phyloP scores from a whole-genome alignment of 805 yeast species.

The Starmerella riodocensis region DNA sequence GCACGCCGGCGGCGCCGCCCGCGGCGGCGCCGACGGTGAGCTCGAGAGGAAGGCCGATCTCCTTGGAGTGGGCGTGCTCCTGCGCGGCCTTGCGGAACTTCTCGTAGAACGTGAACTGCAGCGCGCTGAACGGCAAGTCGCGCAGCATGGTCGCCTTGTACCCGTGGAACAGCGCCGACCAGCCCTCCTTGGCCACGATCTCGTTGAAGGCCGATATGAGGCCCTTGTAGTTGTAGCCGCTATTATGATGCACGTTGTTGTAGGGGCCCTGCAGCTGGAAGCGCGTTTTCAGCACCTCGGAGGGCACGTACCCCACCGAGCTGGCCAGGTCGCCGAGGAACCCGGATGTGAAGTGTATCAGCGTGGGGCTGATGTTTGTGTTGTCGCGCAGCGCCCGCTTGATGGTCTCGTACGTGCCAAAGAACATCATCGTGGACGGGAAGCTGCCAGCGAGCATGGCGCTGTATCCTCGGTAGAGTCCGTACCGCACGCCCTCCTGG shows the following conservation, averaged over 20 bases:
- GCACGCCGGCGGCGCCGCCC: conserved; percentile 78
- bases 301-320: conserved; percentile 81
- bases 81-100: conserved; percentile 33
- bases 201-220: conserved; percentile 55
- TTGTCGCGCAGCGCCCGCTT: conserved; percentile 59
- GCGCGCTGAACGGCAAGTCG: conserved; percentile 89
- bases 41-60: conserved; percentile 39
- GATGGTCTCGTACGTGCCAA: conserved; percentile 74
- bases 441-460: conserved; percentile 82
- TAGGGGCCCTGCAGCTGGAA: conserved; percentile 81
- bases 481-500: conserved; percentile 76
- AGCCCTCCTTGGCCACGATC: conserved; percentile 59
- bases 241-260: conserved; percentile 62
- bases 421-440: conserved; percentile 90
- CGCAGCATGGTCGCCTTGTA: conserved; percentile 87
- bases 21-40: conserved; percentile 87
- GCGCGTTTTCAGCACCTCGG: conserved; percentile 87
- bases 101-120: conserved; percentile 93
- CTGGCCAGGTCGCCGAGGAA: conserved; percentile 87
- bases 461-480: conserved; percentile 81
- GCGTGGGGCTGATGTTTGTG: conserved; percentile 57
- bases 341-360: conserved; percentile 73
- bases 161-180: conserved; percentile 67
- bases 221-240: conserved; percentile 81
- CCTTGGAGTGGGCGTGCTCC: conserved; percentile 21